A percentile compares a stretch with the other conserved stretches of the same genome.
Evolutionary conservation across 2,329 filamentous ascomycete genomes (phyloP).

Genomic region (Zarea fungicola): DNA sequence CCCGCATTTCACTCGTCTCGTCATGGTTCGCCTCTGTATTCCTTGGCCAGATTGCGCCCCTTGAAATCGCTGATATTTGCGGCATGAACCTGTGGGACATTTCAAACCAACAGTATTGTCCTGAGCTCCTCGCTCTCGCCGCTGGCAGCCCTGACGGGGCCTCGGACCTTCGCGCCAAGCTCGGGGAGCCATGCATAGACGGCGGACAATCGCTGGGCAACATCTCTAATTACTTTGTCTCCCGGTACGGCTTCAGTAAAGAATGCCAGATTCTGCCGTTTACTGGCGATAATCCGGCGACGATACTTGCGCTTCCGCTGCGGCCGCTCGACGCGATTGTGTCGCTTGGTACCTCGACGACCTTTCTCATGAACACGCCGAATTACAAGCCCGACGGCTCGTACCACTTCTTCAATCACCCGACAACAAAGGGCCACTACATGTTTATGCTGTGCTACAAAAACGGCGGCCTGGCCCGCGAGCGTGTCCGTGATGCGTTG

Average conservation of each 20-base stretch:
- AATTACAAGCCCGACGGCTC: conserved; percentile 82
- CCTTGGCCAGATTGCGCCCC: conserved; percentile 76
- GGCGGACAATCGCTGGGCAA: conserved; percentile 73
- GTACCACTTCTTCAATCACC: conserved; percentile 98
- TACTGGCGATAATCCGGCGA: conserved; percentile 94
- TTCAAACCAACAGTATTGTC: conserved; percentile 64
- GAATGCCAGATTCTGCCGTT: conserved; percentile 78
- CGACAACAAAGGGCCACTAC: conserved; percentile 82
- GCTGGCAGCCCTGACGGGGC: conserved; percentile 58
- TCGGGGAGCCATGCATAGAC: conserved; percentile 74
- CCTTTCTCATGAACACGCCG: conserved; percentile 96
- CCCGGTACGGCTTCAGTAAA: conserved; percentile 69
- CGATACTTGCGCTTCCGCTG: conserved; percentile 85
- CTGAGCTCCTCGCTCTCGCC: conserved; percentile 68
- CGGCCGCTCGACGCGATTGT: conserved; percentile 89
- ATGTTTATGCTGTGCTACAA: conserved; percentile 99
- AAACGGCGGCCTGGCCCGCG: conserved; percentile 89
- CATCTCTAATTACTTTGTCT: conserved; percentile 73
- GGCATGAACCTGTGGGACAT: conserved; percentile 98
- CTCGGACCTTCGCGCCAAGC: conserved; percentile 62
- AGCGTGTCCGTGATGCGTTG: conserved; percentile 79
- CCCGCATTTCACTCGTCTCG: conserved; percentile 86
- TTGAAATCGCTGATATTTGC: conserved; percentile 91
- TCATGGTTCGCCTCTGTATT: conserved; percentile 92
- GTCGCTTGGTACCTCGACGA: conserved; percentile 89